These are phyloP conservation scores for Penicillium sp. DNA, from an alignment of 2,329 filamentous ascomycete genomes.

Conservation along the genomic window DNA sequence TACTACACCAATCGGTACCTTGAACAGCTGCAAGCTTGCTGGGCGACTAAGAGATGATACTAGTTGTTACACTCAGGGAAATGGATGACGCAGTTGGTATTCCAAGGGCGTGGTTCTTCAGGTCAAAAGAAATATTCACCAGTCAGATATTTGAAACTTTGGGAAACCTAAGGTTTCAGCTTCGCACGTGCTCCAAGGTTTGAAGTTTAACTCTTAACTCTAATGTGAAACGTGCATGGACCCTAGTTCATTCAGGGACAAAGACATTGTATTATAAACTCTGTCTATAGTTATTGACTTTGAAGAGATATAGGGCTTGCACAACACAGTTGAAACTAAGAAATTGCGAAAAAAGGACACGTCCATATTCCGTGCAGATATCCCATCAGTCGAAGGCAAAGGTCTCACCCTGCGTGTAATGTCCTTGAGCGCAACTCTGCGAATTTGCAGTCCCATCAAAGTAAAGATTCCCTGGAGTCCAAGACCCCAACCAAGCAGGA, in stretches of 20 bases:
- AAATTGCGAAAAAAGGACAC: too few relatives aligned
- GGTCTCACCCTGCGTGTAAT: neutral
- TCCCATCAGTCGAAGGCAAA: neutral
- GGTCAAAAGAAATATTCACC: neutral
- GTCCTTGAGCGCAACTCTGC: neutral
- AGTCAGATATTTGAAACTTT: neutral
- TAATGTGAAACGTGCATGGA: neutral
- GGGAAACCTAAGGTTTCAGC: neutral
- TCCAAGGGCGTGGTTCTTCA: too few relatives aligned
- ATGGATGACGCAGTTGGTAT: neutral
- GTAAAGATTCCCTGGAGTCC: neutral
- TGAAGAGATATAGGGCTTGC: too few relatives aligned
- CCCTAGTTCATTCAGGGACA: neutral
- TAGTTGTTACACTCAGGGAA: neutral
- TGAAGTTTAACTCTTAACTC: neutral
- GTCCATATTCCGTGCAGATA: neutral
- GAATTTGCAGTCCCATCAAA: neutral
- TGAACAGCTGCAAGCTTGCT: neutral
- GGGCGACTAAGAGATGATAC: neutral
- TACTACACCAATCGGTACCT: neutral
- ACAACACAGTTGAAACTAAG: neutral
- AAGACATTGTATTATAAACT: neutral
- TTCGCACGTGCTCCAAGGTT: neutral
- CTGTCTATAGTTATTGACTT: neutral
- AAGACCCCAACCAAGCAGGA: slow-evolving; percentile 2